Evolutionary conservation across 495 filamentous ascomycete genomes (phyloP).

Genomic region (Aspergillus olivimuriae): DNA sequence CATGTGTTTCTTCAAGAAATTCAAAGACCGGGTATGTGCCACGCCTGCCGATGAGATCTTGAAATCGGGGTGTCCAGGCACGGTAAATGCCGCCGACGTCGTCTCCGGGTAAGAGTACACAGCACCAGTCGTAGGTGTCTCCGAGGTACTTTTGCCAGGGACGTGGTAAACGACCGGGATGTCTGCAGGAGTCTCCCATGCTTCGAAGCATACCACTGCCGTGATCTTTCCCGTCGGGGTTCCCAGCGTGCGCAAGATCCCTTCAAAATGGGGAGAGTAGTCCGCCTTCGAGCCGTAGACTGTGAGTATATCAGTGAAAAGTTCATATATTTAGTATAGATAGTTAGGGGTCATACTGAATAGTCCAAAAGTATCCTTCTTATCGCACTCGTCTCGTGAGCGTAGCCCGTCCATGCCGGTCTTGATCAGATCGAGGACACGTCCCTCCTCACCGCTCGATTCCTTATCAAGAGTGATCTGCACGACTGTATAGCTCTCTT

Average conservation of each 20-base stretch:
- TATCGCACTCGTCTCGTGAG: slow-evolving; percentile 13
- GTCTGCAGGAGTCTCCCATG: slow-evolving; percentile 5
- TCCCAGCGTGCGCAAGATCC: slow-evolving; percentile 4
- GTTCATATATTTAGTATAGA: not conserved
- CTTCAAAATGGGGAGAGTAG: slow-evolving; percentile 18
- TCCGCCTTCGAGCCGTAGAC: slow-evolving; percentile 22
- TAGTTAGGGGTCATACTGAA: slow-evolving; percentile 10
- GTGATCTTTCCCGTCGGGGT: slow-evolving; percentile 2
- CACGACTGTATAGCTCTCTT: slow-evolving; percentile 31
- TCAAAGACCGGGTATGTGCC: slow-evolving; percentile 28
- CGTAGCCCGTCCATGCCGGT: slow-evolving; percentile 11
- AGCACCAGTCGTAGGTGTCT: not conserved
- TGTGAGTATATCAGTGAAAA: slow-evolving; percentile 6
- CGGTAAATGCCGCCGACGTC: slow-evolving; percentile 18
- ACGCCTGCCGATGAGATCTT: slow-evolving; percentile 23
- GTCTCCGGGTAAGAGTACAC: slow-evolving; percentile 21
- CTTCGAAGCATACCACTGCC: slow-evolving; percentile 15
- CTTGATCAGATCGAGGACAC: slow-evolving; percentile 6
- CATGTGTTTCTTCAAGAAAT: slow-evolving; percentile 27
- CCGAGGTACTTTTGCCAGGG: not conserved
- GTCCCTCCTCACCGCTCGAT: slow-evolving; percentile 3
- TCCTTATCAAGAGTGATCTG: slow-evolving; percentile 20
- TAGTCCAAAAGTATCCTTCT: slow-evolving; percentile 13
- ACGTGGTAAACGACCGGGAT: slow-evolving; percentile 13
- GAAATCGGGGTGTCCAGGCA: slow-evolving; percentile 28